These are phyloP conservation scores for Cyathus striatus DNA, from an alignment of 768 basidiomycete species.

Conservation along the genomic window DNA sequence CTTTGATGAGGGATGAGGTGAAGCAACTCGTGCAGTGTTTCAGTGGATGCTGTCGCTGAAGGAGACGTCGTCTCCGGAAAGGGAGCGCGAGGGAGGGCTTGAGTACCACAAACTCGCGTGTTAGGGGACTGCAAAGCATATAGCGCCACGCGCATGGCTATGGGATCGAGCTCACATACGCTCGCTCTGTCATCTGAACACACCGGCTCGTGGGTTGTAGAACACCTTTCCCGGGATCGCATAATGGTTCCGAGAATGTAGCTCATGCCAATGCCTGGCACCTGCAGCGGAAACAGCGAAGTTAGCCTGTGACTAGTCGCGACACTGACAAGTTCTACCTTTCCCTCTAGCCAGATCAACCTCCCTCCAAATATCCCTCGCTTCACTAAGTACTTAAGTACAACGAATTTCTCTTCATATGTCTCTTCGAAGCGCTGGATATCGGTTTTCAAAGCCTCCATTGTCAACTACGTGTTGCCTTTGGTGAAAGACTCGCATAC, in stretches of 20 bases:
- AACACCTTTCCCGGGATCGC: slow-evolving; percentile 48
- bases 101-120: slow-evolving; percentile 35
- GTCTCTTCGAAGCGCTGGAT: no score
- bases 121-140: slow-evolving; percentile 9
- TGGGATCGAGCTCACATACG: slow-evolving; percentile 71
- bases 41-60: slow-evolving; percentile 45
- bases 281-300: no score
- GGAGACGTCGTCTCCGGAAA: slow-evolving; percentile 59
- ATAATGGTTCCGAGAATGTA: slow-evolving; percentile 49
- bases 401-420: no score
- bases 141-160: slow-evolving; percentile 34
- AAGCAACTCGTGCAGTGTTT: slow-evolving; percentile 75
- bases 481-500: no score
- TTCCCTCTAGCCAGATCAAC: no score
- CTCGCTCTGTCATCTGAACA: slow-evolving; percentile 63
- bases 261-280: no score
- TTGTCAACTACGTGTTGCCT: no score
- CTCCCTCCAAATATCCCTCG: no score
- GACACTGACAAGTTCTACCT: no score
- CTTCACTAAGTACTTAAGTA: no score
- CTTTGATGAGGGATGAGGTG: slow-evolving; percentile 50
- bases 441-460: no score
- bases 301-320: no score
- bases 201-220: slow-evolving; percentile 46
- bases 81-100: slow-evolving; percentile 50